These are phyloP conservation scores for Trichoderma hamatum DNA, from an alignment of 2,329 filamentous ascomycete genomes.

Conservation along the genomic window DNA sequence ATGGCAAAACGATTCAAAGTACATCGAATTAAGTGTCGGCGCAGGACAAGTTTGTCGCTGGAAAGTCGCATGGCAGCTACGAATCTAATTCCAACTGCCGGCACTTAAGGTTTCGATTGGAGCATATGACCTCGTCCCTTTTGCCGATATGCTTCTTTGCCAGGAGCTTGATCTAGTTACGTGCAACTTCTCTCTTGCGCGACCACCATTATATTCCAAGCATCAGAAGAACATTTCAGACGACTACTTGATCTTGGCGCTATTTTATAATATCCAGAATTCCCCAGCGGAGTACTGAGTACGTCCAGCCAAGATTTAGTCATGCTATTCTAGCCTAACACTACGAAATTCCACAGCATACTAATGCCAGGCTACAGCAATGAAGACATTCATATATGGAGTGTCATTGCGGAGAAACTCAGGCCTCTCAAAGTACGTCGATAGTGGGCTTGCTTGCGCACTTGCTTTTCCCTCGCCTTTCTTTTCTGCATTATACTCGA, in stretches of 20 bases:
- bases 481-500: not conserved
- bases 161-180: not conserved
- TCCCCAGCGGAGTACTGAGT: not conserved
- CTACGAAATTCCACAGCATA: not conserved
- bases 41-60: not conserved
- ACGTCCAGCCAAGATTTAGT: not conserved
- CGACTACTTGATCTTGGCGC: not conserved
- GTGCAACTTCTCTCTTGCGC: not conserved
- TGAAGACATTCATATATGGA: not conserved
- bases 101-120: not conserved
- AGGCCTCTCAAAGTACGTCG: not conserved
- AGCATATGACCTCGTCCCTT: not conserved
- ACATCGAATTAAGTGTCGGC: not conserved
- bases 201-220: not conserved
- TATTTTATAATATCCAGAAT: not conserved
- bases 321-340: not conserved
- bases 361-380: not conserved
- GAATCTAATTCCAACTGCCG: constrained; percentile 16
- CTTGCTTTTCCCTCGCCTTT: not conserved
- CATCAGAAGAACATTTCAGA: not conserved
- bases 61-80: not conserved
- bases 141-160: not conserved
- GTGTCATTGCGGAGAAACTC: not conserved
- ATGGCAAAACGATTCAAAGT: not conserved
- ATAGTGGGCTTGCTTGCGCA: not conserved